Conservation (phyloP, 192 early-diverging fungal species). For the Backusella westeae region DNA sequence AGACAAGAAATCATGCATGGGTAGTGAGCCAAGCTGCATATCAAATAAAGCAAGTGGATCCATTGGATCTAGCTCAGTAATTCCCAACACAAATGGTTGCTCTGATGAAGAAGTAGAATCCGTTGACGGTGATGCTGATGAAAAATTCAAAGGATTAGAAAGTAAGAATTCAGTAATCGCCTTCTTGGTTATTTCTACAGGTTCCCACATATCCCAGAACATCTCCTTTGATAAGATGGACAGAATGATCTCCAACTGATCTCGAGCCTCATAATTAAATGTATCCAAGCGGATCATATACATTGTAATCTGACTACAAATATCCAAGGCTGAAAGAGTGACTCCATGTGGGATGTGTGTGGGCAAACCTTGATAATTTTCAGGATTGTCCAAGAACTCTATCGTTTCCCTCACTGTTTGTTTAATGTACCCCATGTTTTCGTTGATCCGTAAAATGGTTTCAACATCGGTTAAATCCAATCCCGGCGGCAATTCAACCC, state of each 20-base stretch:
- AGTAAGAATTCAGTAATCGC: neutral
- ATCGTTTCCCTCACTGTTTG: neutral
- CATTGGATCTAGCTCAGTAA: neutral
- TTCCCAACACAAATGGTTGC: neutral
- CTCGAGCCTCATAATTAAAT: neutral
- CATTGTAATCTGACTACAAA: neutral
- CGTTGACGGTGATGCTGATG: neutral
- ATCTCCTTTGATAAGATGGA: neutral
- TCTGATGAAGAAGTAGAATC: neutral
- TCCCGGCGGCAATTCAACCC: neutral
- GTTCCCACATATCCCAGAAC: neutral
- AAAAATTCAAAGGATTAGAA: neutral
- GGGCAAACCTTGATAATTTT: neutral
- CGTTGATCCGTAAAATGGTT: neutral
- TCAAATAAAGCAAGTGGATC: neutral
- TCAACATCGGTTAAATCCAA: slow-evolving; percentile 3
- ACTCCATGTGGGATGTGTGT: neutral
- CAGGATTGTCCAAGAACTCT: neutral
- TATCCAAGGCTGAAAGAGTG: neutral
- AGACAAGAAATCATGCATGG: neutral
- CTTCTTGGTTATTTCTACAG: neutral
- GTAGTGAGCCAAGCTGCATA: neutral
- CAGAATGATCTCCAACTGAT: neutral
- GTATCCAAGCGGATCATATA: neutral
- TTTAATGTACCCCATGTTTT: neutral